These are phyloP conservation scores for Pythium guiyangense DNA, from an alignment of 352 stramenopile species.

Conservation along the genomic window DNA sequence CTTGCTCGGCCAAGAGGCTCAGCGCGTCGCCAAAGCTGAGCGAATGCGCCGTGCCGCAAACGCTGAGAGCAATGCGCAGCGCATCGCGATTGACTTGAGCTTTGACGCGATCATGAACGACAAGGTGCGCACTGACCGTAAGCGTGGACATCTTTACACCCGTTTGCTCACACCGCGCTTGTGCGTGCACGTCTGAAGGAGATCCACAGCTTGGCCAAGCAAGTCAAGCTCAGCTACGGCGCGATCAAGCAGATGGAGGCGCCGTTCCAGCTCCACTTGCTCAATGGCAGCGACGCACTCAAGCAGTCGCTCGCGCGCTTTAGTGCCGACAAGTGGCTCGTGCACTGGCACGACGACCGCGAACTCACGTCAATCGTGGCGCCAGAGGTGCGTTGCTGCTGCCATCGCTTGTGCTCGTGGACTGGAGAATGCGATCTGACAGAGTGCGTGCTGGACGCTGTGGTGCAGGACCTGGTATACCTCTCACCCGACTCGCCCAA, in stretches of 20 bases:
- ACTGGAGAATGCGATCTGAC: too few species aligned
- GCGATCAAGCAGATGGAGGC: slow-evolving; percentile 53
- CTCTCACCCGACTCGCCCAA: slow-evolving; percentile 70
- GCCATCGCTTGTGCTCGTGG: too few species aligned
- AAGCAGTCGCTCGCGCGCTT: slow-evolving; percentile 51
- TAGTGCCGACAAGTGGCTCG: slow-evolving; percentile 52
- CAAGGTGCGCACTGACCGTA: slow-evolving; percentile 33
- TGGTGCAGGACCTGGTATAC: slow-evolving; percentile 55
- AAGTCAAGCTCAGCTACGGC: slow-evolving; percentile 74
- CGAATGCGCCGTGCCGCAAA: slow-evolving; percentile 25
- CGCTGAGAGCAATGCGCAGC: slow-evolving; percentile 22
- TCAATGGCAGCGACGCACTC: slow-evolving; percentile 49
- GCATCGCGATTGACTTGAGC: slow-evolving; percentile 58
- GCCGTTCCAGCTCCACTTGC: slow-evolving; percentile 61
- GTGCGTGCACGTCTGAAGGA: slow-evolving; percentile 22
- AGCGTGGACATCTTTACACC: too few species aligned
- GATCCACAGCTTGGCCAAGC: slow-evolving; percentile 63
- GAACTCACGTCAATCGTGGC: slow-evolving; percentile 33
- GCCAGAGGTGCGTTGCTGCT: slow-evolving; percentile 12
- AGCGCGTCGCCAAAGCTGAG: slow-evolving; percentile 27
- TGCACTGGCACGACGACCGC: slow-evolving; percentile 40
- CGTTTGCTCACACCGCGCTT: neutral
- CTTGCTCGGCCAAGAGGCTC: slow-evolving; percentile 30
- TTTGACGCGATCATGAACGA: slow-evolving; percentile 85
- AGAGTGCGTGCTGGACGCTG: neutral